Base-by-base conservation (phyloP, 441 rosid species). In the Theobroma grandiflorum region DNA sequence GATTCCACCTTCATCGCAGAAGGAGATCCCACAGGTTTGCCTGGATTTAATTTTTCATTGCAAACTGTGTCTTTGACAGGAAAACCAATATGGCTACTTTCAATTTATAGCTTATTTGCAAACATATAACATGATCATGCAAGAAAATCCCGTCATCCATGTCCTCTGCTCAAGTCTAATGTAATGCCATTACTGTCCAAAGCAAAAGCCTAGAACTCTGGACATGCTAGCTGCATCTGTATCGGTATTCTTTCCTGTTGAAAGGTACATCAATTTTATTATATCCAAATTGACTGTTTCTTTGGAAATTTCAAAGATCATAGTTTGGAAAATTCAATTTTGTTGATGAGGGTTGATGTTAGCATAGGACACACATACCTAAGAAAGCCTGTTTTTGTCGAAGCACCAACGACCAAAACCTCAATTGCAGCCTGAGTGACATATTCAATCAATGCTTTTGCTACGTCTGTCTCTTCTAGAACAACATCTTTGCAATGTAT, bases 401-500 rank as follows among this genome's bases (percentile, higher is more conserved):
- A 58, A 61, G 95, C 85, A n/a, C 98, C 98, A 18, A 95, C 64
- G 47, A 97, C 82, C 82, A 97, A 79, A 65, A 82, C 83, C 85
- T 97, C 99, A 49, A 97, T 86, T 45, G 87, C 80, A 4, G 90
- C 83, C 33, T 90, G 89, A 8, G 79, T 81, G 67, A 86, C 88
- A 66, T 88, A 97, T 79, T 91, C 98, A 2, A 84, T 86, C 79
- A 97, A 83, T 76, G 92, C 96, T 86, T 80, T 95, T 11, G 88
- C 88, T 42, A 95, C 90, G 35, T 97, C 99, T 11, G 90, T 83
- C 67, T 94, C 98, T 81, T 97, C 97, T 74, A 97, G 76, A 40
- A 92, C 83, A 69, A 95, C 88, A 76, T 97, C 98, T 78, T 85
- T 89, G 87, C 97, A 94, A 73, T 89, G 89, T 81, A 97, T 94